Base-by-base conservation (phyloP, 78 protist genomes). In the Bodo saltans region DNA sequence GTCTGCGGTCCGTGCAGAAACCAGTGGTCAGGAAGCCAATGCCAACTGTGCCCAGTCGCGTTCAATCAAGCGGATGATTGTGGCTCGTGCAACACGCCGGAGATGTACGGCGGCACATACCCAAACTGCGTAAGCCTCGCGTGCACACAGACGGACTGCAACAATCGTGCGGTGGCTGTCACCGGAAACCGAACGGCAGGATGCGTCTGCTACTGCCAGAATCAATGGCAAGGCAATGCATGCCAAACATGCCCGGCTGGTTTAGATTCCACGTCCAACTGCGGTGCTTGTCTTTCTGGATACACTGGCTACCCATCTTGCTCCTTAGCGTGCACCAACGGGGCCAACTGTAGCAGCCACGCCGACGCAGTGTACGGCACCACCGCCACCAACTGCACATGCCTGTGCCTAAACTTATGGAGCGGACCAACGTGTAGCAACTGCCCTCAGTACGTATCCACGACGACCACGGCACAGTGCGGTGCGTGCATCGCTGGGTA, bases 191-290 rank as follows among this genome's bases (percentile, higher is more conserved):
- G 4, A 8, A 30, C 29, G 35, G 42, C 72, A 32, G 1, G 1
- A 27, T 76, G 81, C 69, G 67, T 37, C 69, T 76, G 81, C 69
- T 42, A 2, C 39, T 76, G 81, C 41, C 12, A 28, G 33, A 40
- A 40, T 67, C 52, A 76, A 26, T 76, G 37, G 67, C 34, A 28
- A 26, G 81, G 81, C 29, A 26, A 3, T 12, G 3, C 12, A 2
- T 76, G 81, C 81, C 1, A 26, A 3, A 76, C 81, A 41, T 76
- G 81, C 60, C 81, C 81, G 27, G 39, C 60, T 4, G 60, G 60
- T 17, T 3, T 30, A 25, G 8, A 39, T 27, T 47, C 25, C 12
- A 67, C 42, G 12, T 29, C 3, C n/a, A 12, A 76, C 69, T 76
- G 81, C 69, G 52, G 34, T 39, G 1, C 26, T 4, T 76, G 81